Conservation (phyloP, 1,284 basidiomycete genomes). For the Pseudozyma pruni region DNA sequence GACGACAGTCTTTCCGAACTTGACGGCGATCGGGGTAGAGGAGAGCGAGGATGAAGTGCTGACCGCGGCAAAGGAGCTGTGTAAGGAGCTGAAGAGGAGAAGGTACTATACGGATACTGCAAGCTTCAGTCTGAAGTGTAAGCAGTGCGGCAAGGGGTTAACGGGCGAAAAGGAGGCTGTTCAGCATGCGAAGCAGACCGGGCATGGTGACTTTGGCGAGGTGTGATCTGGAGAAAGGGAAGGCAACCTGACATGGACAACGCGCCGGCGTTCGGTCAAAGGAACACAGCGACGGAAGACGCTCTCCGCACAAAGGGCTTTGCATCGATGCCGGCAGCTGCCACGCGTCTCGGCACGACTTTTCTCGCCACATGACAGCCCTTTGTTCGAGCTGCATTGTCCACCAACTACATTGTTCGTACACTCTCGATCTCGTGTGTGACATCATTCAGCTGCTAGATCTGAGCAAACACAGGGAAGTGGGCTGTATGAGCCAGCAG, state of each 20-base stretch:
- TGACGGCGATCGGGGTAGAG: conserved; percentile 6
- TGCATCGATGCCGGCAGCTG: neutral
- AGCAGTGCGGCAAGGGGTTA: conserved; percentile 33
- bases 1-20: conserved; percentile 41
- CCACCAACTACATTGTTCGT: too few species aligned
- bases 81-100: conserved; percentile 31
- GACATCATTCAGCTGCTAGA: neutral
- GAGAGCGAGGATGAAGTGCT: conserved; percentile 29
- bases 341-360: neutral
- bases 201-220: conserved; percentile 55
- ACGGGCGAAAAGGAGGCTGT: conserved; percentile 52
- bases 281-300: too few species aligned
- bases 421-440: neutral
- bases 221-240: conserved; percentile 9
- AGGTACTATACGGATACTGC: conserved; percentile 58
- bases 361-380: neutral
- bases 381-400: conserved; percentile 2
- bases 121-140: conserved; percentile 48
- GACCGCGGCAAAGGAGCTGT: conserved; percentile 31
- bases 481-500: too few species aligned
- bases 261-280: too few species aligned
- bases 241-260: too few species aligned
- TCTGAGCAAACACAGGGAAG: neutral
- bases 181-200: conserved; percentile 51
- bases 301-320: too few species aligned